phyloP scores from a whole-genome alignment of 2,329 filamentous ascomycete species.

The Colletotrichum sp. region DNA sequence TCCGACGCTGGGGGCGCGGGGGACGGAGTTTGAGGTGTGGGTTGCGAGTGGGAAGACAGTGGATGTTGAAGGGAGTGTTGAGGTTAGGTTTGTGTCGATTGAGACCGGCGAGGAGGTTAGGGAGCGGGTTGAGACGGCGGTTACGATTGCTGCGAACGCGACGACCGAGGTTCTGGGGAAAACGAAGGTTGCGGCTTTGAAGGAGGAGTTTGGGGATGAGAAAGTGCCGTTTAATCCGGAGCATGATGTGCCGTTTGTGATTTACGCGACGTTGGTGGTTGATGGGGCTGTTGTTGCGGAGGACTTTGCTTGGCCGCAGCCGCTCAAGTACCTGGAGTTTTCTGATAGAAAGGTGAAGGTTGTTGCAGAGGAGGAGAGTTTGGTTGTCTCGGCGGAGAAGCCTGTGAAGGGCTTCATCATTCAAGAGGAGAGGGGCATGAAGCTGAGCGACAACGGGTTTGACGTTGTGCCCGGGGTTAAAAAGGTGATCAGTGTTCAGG shows the following conservation, averaged over 20 bases:
- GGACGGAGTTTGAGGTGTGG: conserved; percentile 49
- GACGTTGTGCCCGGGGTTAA: conserved; percentile 58
- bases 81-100: conserved; percentile 46
- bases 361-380: conserved; percentile 23
- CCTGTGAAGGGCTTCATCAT: conserved; percentile 64
- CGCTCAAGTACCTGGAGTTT: conserved; percentile 64
- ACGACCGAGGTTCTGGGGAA: conserved; percentile 45
- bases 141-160: conserved; percentile 37
- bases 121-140: conserved; percentile 23
- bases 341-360: conserved; percentile 44
- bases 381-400: conserved; percentile 39
- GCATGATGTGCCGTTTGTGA: conserved; percentile 49
- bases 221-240: conserved; percentile 35
- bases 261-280: conserved; percentile 46
- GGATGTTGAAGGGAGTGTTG: conserved; percentile 29
- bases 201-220: conserved; percentile 17
- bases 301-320: conserved; percentile 65
- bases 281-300: conserved; percentile 45
- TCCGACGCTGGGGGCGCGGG: conserved; percentile 38
- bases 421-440: conserved; percentile 48
- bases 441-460: conserved; percentile 61
- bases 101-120: conserved; percentile 40
- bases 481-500: conserved; percentile 22
- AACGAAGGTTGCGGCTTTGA: conserved; percentile 22
- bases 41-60: conserved; percentile 37